Percentiles rank a stretch among this genome's conserved stretches.
phyloP scores from a whole-genome alignment of 176 grass and related monocot species.

The Aegilops bicornis region DNA sequence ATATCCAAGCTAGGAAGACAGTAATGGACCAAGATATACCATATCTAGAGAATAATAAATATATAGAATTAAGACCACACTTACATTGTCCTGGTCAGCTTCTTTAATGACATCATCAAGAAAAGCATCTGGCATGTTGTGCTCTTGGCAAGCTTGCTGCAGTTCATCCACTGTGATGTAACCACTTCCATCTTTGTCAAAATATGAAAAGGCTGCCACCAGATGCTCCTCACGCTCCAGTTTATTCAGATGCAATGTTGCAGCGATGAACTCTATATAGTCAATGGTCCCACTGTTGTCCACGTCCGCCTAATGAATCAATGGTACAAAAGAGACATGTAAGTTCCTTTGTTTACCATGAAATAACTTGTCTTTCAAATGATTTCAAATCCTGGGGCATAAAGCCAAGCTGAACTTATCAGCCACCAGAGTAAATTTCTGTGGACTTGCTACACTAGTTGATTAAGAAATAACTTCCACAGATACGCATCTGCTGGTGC shows the following conservation, averaged over 20 bases:
- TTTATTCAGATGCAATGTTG: conserved; percentile 98
- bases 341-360: conserved; percentile 14
- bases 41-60: not conserved
- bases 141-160: conserved; percentile 92
- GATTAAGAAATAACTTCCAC: not conserved
- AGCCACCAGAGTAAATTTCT: conserved; percentile 16
- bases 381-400: conserved; percentile 7
- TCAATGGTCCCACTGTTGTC: conserved; percentile 99
- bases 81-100: conserved; percentile 98
- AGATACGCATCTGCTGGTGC: not conserved
- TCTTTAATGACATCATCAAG: conserved; percentile 98
- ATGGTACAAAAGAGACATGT: conserved; percentile 16
- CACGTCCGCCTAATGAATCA: conserved; percentile 76
- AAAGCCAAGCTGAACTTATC: conserved; percentile 19
- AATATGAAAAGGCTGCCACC: conserved; percentile 91
- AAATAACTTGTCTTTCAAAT: not conserved
- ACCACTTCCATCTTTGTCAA: conserved; percentile 97
- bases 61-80: conserved; percentile 30
- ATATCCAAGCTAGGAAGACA: not conserved
- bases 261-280: conserved; percentile 98
- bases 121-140: conserved; percentile 97
- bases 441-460: not conserved
- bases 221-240: conserved; percentile 95
- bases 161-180: conserved; percentile 98
- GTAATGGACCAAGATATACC: not conserved